Base-by-base conservation (phyloP, 768 basidiomycete species). In the Lactarius quietus region DNA sequence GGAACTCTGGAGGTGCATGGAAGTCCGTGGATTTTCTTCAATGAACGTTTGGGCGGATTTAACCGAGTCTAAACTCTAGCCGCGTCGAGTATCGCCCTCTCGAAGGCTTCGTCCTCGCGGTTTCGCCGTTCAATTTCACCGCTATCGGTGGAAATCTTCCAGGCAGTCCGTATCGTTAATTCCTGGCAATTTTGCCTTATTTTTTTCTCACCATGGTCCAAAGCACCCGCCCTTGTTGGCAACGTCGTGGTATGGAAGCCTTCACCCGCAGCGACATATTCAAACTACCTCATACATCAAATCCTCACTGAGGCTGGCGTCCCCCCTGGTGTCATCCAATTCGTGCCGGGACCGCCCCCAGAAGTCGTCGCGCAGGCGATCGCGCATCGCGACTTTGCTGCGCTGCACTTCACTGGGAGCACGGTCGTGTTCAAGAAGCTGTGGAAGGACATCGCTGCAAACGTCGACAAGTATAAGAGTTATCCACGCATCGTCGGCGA, bases 231-330 rank as follows among this genome's bases (percentile, higher is more conserved):
- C 1, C 80, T 99, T 67, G 90, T 97, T 36, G 97, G 97, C 54
- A 99, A 99, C 75, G 92, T 93, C 60, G 85, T 89, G 60, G 80
- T 98, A 65, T 99, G 97, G 97, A 99, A 99, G 74, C 97, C 97
- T 7, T 95, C 96, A 0, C 97, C 97, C 10, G 89, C 87, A 26
- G 95, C 97, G 31, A 92, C 91, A 15, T 97, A 95, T 80, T 89
- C 96, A 63, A 97, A 95, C 80, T 98, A 95, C 80, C 76, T 99
- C 70, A 78, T 94, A 51, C 84, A 95, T 79, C 86, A 95, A 79
- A 89, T 98, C 72, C 84, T 99, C 68, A 81, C 86, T 59, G 97
- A 99, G 76, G 95, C 97, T 1, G 97, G 97, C 65, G 80, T 99
- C 3, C 97, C 97, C 20, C 84, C 93, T 3, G 89, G 91, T 64